phyloP scores from a whole-genome alignment of 441 rosid species.

The Pelargonium fulgidum region DNA sequence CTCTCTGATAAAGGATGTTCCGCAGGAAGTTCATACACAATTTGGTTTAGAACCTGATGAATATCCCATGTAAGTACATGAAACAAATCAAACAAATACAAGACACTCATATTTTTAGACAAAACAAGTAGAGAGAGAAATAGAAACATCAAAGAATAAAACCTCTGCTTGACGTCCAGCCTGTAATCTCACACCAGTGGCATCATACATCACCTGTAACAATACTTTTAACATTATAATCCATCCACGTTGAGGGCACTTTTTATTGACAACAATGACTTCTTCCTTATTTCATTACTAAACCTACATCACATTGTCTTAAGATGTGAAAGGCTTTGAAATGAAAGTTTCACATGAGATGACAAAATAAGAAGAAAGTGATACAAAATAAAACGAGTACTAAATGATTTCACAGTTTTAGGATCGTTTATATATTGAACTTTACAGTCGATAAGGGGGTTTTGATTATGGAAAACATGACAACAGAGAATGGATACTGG shows the following conservation, averaged over 20 bases:
- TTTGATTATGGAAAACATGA: not conserved
- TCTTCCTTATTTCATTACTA: not conserved
- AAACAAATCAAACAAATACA: constrained; percentile 8
- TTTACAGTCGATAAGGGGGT: not conserved
- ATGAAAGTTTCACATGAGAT: too few relatives aligned
- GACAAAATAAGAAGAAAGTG: too few relatives aligned
- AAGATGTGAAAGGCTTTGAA: not conserved
- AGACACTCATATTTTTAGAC: not conserved
- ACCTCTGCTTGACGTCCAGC: constrained; percentile 80
- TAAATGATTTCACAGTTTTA: not conserved
- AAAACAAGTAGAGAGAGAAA: constrained; percentile 12
- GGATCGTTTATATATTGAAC: not conserved
- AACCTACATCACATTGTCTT: not conserved
- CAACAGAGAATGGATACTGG: not conserved
- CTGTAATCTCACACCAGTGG: constrained; percentile 61
- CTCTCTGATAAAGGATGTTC: constrained; percentile 69
- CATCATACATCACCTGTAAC: constrained; percentile 67
- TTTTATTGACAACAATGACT: constrained; percentile 4
- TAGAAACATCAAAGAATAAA: constrained; percentile 20
- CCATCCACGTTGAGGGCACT: not conserved
- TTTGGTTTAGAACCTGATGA: constrained; percentile 58
- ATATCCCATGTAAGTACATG: constrained; percentile 10
- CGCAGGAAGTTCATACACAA: constrained; percentile 65
- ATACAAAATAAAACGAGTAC: not conserved
- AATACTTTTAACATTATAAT: constrained; percentile 15